Percentiles rank a stretch among this genome's conserved stretches.
These are phyloP conservation scores for Rhododendron ferrugineum DNA, from an alignment of 148 eudicot species.

Conservation along the genomic window DNA sequence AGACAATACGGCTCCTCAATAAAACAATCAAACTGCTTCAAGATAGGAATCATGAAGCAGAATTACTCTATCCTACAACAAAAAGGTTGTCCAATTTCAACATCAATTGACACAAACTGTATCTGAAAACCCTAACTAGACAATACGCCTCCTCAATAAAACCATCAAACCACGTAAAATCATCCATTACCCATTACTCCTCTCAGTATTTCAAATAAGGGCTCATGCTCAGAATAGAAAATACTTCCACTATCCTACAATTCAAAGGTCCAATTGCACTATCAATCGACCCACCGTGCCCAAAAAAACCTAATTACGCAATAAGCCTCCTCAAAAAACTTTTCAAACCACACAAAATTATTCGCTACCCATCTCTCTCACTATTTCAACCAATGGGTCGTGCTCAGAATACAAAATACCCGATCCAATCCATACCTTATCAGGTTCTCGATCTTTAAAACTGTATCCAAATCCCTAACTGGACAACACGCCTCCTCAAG, in stretches of 20 bases:
- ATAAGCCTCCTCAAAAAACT: neutral
- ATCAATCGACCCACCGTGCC: neutral
- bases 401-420: neutral
- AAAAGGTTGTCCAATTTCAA: neutral
- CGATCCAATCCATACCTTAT: slow-evolving; percentile 1
- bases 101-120: neutral
- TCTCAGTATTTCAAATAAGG: neutral
- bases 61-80: neutral
- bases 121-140: neutral
- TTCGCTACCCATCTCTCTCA: slow-evolving; percentile 4
- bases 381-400: neutral
- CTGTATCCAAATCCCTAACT: neutral
- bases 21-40: neutral
- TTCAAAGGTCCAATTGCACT: neutral
- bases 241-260: neutral
- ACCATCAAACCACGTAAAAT: neutral
- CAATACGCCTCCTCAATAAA: neutral
- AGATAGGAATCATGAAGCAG: neutral
- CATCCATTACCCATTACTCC: neutral
- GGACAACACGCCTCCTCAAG: neutral
- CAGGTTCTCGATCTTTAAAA: neutral
- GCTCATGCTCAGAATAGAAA: neutral
- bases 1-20: neutral
- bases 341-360: neutral
- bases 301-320: neutral